A percentile compares a stretch with the other conserved stretches of the same genome.
These are phyloP conservation scores for Thraustochytrium striatum DNA, from an alignment of 352 stramenopile genomes.

Conservation along the genomic window DNA sequence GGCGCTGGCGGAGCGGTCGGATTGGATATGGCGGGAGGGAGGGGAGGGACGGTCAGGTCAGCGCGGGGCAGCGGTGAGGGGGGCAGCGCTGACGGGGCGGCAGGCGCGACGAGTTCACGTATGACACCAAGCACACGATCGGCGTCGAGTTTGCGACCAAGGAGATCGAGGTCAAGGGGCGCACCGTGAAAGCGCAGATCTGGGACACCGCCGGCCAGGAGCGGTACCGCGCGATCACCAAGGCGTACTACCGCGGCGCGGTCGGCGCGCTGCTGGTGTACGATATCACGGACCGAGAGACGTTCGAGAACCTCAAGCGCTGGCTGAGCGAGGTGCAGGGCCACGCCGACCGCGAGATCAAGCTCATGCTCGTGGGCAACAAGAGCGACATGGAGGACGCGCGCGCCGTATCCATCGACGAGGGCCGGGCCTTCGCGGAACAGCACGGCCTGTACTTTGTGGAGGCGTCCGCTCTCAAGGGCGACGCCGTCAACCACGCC, in stretches of 20 bases:
- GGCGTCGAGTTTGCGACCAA: constrained; percentile 98
- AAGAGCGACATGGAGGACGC: constrained; percentile 51
- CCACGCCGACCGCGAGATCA: constrained; percentile 47
- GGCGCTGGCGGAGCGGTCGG: too few species aligned
- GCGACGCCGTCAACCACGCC: constrained; percentile 42
- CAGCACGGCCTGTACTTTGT: constrained; percentile 52
- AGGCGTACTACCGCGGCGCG: constrained; percentile 81
- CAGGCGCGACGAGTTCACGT: constrained; percentile 94
- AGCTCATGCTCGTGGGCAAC: constrained; percentile 52
- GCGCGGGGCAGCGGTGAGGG: too few species aligned
- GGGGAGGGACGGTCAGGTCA: too few species aligned
- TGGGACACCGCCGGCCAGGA: constrained; percentile 60
- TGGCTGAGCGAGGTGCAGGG: constrained; percentile 41
- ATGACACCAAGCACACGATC: constrained; percentile 79
- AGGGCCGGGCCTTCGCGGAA: constrained; percentile 49
- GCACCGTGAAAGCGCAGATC: constrained; percentile 74
- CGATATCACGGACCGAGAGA: constrained; percentile 81
- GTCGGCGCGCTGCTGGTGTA: constrained; percentile 86
- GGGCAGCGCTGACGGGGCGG: too few species aligned
- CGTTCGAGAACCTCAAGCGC: constrained; percentile 44
- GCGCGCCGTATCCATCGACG: constrained; percentile 15
- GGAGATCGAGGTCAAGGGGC: constrained; percentile 91
- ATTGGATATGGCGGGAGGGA: too few species aligned
- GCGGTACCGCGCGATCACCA: constrained; percentile 57
- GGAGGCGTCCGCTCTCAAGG: constrained; percentile 48